Conservation (phyloP, 306 rosid genomes). For the Rosa multiflora region DNA sequence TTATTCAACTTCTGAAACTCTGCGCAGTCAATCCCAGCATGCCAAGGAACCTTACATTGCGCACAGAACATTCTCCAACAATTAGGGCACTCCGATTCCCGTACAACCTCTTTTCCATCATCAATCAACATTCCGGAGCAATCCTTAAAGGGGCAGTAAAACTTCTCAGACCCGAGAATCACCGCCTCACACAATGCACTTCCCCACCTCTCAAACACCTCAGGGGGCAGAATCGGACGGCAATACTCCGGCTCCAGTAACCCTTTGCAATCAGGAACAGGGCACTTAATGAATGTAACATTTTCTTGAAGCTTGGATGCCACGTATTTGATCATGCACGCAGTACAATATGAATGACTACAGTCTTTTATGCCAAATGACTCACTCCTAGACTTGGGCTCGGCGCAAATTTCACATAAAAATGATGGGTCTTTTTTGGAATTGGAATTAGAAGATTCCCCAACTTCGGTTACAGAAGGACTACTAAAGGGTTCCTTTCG, state of each 20-base stretch:
- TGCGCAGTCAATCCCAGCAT: conserved; percentile 35
- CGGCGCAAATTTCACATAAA: conserved; percentile 38
- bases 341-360: conserved; percentile 47
- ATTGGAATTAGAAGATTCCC: conserved; percentile 17
- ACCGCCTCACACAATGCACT: conserved; percentile 39
- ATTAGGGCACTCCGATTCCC: conserved; percentile 44
- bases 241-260: conserved; percentile 39
- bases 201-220: conserved; percentile 45
- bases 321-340: conserved; percentile 53
- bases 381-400: conserved; percentile 22
- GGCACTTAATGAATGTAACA: conserved; percentile 40
- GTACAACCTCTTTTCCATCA: background rate
- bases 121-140: conserved; percentile 48
- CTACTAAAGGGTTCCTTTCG: background rate
- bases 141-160: conserved; percentile 54
- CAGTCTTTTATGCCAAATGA: conserved; percentile 31
- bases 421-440: background rate
- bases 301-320: conserved; percentile 44
- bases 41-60: conserved; percentile 54
- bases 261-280: conserved; percentile 39
- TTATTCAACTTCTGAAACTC: conserved; percentile 30
- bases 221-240: conserved; percentile 35
- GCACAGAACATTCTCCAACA: conserved; percentile 60
- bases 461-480: conserved; percentile 3
- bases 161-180: conserved; percentile 18